A percentile compares a stretch with the other conserved stretches of the same genome.
Evolutionary conservation across 1,139 yeast genomes (phyloP).

Genomic region (Maudiozyma humilis): DNA sequence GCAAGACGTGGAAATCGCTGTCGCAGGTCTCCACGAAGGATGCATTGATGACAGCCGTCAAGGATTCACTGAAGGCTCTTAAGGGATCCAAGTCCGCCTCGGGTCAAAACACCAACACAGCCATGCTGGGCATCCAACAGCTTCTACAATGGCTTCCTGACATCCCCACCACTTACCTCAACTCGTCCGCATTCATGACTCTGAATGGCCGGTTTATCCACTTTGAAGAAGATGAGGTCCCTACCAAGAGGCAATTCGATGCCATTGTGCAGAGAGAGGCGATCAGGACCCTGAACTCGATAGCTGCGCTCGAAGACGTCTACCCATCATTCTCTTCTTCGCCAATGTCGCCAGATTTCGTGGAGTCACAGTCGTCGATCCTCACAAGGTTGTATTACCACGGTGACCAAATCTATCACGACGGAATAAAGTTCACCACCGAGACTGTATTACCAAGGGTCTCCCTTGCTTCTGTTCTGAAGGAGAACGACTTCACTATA

Average conservation of each 20-base stretch:
- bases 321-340: conserved; percentile 14
- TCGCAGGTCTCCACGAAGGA: background rate
- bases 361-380: conserved; percentile 37
- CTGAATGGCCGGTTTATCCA: conserved; percentile 30
- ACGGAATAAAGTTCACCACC: conserved; percentile 26
- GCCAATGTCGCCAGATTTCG: conserved; percentile 28
- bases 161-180: conserved; percentile 13
- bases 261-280: conserved; percentile 47
- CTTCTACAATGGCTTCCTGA: conserved; percentile 24
- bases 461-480: conserved; percentile 36
- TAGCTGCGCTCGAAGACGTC: conserved; percentile 29
- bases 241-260: conserved; percentile 36
- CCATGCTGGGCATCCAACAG: background rate
- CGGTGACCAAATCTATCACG: conserved; percentile 41
- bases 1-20: conserved; percentile 16
- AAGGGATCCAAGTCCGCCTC: too few species aligned
- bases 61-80: background rate
- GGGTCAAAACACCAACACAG: too few species aligned
- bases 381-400: conserved; percentile 33
- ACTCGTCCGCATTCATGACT: conserved; percentile 16
- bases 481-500: conserved; percentile 30
- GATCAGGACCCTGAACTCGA: conserved; percentile 42
- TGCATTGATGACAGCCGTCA: background rate
- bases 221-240: conserved; percentile 21
- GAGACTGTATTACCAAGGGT: conserved; percentile 30